These are phyloP conservation scores for Candida labiduridarum DNA, from an alignment of 1,139 yeast species.

Conservation along the genomic window DNA sequence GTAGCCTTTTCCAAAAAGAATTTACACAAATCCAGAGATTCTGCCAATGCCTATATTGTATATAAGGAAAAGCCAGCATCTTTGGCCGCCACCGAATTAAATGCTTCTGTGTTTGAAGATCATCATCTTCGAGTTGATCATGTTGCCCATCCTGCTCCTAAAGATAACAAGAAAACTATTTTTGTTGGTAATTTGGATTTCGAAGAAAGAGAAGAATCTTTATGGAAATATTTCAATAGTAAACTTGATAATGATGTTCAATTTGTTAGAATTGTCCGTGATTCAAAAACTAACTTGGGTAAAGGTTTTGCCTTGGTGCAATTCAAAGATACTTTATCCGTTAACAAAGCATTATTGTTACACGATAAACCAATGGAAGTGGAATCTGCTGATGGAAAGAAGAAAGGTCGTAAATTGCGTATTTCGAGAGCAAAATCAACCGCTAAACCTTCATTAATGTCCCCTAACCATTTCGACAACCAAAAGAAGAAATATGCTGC, in stretches of 20 bases:
- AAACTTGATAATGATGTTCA: slow-evolving; percentile 72
- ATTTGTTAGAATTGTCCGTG: slow-evolving; percentile 88
- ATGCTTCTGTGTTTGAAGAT: slow-evolving; percentile 67
- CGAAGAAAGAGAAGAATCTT: slow-evolving; percentile 85
- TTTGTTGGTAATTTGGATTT: slow-evolving; percentile 95
- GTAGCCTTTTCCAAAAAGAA: slow-evolving; percentile 86
- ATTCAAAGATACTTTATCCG: slow-evolving; percentile 78
- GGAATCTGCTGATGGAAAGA: slow-evolving; percentile 1
- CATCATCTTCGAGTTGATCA: slow-evolving; percentile 90
- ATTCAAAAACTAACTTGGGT: slow-evolving; percentile 90
- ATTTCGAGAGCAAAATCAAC: slow-evolving; percentile 72
- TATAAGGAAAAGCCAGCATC: slow-evolving; percentile 57
- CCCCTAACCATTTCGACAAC: slow-evolving; percentile 49
- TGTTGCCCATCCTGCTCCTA: slow-evolving; percentile 85
- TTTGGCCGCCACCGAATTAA: slow-evolving; percentile 54
- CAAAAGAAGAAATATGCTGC: slow-evolving; percentile 28
- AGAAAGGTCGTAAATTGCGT: slow-evolving; percentile 63
- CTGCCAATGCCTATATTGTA: slow-evolving; percentile 88
- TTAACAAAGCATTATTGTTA: slow-evolving; percentile 78
- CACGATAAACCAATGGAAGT: slow-evolving; percentile 65
- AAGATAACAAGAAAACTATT: slow-evolving; percentile 80
- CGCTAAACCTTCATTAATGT: slow-evolving; percentile 48
- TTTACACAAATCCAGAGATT: slow-evolving; percentile 74
- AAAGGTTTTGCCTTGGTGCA: slow-evolving; percentile 98
- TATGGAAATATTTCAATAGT: slow-evolving; percentile 78